Percentiles rank a stretch among this genome's conserved stretches.
Conservation (phyloP, 352 stramenopile genomes). For the Proteromonas lacertae region DNA sequence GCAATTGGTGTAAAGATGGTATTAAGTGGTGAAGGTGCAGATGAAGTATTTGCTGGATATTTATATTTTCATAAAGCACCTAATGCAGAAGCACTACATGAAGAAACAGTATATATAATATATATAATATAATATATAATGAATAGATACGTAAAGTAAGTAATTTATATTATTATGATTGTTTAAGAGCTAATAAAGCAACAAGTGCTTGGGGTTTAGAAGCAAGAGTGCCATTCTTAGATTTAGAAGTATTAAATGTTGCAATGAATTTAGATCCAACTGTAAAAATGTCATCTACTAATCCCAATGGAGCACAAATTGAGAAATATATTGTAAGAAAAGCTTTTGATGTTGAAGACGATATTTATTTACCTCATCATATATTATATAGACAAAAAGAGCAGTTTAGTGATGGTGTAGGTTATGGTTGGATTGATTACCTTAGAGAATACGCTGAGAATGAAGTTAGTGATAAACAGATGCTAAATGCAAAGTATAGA, state of each 20-base stretch:
- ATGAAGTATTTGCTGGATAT: conserved; percentile 92
- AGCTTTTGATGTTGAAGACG: conserved; percentile 76
- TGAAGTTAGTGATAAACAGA: conserved; percentile 10
- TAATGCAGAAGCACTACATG: conserved; percentile 26
- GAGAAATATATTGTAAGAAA: conserved; percentile 97
- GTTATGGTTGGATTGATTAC: conserved; percentile 91
- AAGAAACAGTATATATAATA: background rate
- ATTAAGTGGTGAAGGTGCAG: conserved; percentile 74
- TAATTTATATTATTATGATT: conserved; percentile 83
- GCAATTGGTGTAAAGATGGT: conserved; percentile 99
- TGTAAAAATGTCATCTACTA: conserved; percentile 62
- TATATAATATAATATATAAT: conserved; percentile 62
- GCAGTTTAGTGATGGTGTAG: conserved; percentile 94
- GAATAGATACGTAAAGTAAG: conserved; percentile 75
- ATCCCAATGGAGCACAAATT: conserved; percentile 42
- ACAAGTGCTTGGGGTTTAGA: conserved; percentile 90
- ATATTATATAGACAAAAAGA: conserved; percentile 98
- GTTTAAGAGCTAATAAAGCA: conserved; percentile 85
- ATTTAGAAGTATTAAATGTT: conserved; percentile 81
- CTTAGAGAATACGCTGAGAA: conserved; percentile 56
- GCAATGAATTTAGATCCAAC: conserved; percentile 85
- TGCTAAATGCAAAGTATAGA: conserved; percentile 35
- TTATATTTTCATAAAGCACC: conserved; percentile 98
- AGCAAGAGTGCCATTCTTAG: conserved; percentile 81
- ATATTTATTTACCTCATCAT: conserved; percentile 77